Evolutionary conservation across 306 rosid species (phyloP).

Genomic region (Pyrus betulifolia): DNA sequence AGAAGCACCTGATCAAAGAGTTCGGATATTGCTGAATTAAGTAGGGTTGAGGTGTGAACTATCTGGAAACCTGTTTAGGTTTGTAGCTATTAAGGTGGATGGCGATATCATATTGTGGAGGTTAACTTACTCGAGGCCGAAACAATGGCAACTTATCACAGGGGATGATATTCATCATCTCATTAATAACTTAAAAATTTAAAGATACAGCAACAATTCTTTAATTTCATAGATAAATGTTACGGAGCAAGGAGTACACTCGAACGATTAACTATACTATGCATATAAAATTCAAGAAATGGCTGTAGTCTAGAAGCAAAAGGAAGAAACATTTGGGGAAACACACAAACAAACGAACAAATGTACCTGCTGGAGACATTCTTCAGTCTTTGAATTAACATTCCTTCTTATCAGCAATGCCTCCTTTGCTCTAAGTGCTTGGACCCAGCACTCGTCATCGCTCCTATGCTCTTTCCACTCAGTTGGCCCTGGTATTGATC

Average conservation of each 20-base stretch:
- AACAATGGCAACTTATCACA: background rate
- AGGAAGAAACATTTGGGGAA: constrained; percentile 10
- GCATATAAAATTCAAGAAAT: background rate
- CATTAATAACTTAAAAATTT: background rate
- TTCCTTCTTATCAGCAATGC: constrained; percentile 26
- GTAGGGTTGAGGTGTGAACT: background rate
- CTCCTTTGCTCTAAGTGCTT: constrained; percentile 52
- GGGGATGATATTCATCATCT: background rate
- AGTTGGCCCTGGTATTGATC: constrained; percentile 46
- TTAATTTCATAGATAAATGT: background rate
- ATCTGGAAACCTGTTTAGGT: background rate
- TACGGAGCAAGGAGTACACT: background rate
- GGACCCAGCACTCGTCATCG: constrained; percentile 40
- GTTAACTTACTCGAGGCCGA: background rate
- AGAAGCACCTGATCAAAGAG: background rate
- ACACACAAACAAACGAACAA: constrained; percentile 11
- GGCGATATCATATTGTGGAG: background rate
- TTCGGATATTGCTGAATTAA: background rate
- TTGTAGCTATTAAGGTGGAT: background rate
- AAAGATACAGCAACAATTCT: background rate
- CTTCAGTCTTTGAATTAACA: constrained; percentile 32
- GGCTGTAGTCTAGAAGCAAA: background rate
- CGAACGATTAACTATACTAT: background rate
- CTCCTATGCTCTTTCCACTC: constrained; percentile 46
- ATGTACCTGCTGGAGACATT: constrained; percentile 52